These are phyloP conservation scores for Sistotremastrum niveocremeum DNA, from an alignment of 768 basidiomycete species.

Conservation along the genomic window DNA sequence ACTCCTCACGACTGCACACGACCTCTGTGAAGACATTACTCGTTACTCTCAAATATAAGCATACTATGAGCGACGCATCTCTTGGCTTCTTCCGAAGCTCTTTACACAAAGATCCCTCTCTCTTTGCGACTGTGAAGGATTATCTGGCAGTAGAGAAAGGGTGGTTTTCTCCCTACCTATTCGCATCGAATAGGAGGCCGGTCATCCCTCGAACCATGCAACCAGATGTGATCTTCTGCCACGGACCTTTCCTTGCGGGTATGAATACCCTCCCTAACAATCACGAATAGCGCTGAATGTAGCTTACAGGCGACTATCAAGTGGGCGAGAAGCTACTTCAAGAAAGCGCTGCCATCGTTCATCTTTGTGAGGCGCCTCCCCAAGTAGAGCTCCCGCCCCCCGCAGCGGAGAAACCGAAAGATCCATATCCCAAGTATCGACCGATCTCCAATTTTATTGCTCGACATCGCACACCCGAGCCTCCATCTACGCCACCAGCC, in stretches of 20 bases:
- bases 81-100: conserved; percentile 51
- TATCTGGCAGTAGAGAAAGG: conserved; percentile 52
- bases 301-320: conserved; percentile 38
- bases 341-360: conserved; percentile 42
- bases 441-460: too few species aligned
- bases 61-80: conserved; percentile 42
- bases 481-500: conserved; percentile 5
- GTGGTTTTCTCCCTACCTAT: conserved; percentile 57
- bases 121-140: conserved; percentile 48
- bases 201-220: conserved; percentile 49
- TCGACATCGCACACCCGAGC: conserved; percentile 9
- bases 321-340: conserved; percentile 44
- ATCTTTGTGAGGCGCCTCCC: conserved; percentile 23
- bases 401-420: neutral
- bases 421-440: too few species aligned
- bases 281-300: neutral
- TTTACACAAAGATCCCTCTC: conserved; percentile 42
- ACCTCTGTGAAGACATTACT: conserved; percentile 41
- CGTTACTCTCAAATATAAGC: conserved; percentile 49
- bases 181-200: conserved; percentile 45
- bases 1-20: conserved; percentile 40
- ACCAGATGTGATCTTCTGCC: conserved; percentile 52
- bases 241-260: conserved; percentile 50
- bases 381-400: neutral
- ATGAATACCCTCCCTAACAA: conserved; percentile 3